Conservation (phyloP, 306 rosid species). For the Fragaria vesca region DNA sequence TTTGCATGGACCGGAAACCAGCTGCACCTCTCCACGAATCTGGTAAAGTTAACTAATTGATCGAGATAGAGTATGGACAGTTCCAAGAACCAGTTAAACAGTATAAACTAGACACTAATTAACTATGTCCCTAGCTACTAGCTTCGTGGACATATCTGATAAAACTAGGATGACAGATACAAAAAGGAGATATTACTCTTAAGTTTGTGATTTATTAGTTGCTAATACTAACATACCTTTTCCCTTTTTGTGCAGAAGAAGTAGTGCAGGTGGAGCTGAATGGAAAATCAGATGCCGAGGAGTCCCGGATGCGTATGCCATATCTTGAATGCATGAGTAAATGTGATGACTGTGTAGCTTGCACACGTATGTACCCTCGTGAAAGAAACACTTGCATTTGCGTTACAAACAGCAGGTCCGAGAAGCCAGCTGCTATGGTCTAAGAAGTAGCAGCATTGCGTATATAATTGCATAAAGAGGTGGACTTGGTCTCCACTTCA, state of each 20-base stretch:
- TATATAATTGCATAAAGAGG: not conserved
- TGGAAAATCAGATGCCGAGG: not conserved
- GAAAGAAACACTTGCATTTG: not conserved
- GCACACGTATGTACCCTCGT: not conserved
- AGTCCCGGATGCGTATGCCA: not conserved
- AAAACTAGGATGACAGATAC: not conserved
- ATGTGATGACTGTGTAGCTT: not conserved
- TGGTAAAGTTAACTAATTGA: not conserved
- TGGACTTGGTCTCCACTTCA: not conserved
- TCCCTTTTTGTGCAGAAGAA: not conserved
- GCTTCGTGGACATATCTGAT: too few species aligned
- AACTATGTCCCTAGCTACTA: not conserved
- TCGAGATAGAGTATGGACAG: too few species aligned
- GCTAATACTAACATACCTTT: not conserved
- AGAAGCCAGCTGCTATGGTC: not conserved
- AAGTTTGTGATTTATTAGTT: not conserved
- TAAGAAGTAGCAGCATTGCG: not conserved
- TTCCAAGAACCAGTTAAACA: too few species aligned
- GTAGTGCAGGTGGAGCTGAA: not conserved
- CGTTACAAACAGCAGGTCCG: not conserved
- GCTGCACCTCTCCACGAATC: not conserved
- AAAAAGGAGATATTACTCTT: not conserved
- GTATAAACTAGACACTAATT: too few species aligned
- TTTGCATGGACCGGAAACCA: not conserved
- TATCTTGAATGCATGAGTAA: not conserved